Percentiles rank a stretch among this genome's conserved stretches.
These are phyloP conservation scores for Xerocomellus intermedius DNA, from an alignment of 768 basidiomycete genomes.

Conservation along the genomic window DNA sequence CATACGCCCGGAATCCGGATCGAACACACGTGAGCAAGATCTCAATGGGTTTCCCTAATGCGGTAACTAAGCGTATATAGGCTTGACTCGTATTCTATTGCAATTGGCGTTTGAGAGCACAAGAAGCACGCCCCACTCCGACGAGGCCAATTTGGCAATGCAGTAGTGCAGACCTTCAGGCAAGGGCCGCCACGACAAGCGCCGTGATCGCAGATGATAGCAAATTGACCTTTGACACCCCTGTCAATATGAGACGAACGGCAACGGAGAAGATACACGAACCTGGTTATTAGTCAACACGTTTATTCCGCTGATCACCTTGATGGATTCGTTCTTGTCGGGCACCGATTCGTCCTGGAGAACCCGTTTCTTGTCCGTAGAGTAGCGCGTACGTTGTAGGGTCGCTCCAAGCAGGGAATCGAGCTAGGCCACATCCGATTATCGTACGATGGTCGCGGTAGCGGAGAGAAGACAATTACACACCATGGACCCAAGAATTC, in stretches of 20 bases:
- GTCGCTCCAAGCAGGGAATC: slow-evolving; percentile 90
- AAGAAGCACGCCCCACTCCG: too few species aligned
- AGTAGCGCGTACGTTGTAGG: slow-evolving; percentile 77
- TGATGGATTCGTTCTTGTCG: slow-evolving; percentile 45
- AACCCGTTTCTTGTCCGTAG: slow-evolving; percentile 55
- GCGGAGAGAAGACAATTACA: slow-evolving; percentile 21
- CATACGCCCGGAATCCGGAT: background rate
- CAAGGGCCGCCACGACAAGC: slow-evolving; percentile 34
- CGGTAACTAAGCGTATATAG: slow-evolving; percentile 14
- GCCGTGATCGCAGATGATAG: slow-evolving; percentile 42
- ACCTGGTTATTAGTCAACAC: slow-evolving; percentile 86
- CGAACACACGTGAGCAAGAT: slow-evolving; percentile 21
- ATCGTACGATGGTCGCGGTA: background rate
- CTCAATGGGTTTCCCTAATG: slow-evolving; percentile 14
- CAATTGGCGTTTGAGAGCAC: background rate
- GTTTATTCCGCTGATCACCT: slow-evolving; percentile 60
- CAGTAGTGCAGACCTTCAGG: slow-evolving; percentile 16
- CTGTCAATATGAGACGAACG: slow-evolving; percentile 1
- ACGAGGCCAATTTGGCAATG: too few species aligned
- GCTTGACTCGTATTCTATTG: background rate
- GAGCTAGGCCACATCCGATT: slow-evolving; percentile 42
- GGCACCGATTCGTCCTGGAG: slow-evolving; percentile 52
- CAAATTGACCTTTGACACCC: slow-evolving; percentile 39
- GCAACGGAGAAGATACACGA: slow-evolving; percentile 11
- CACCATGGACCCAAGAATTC: slow-evolving; percentile 79